A percentile compares a stretch with the other conserved stretches of the same genome.
Conservation (phyloP, 2,329 filamentous ascomycete species). For the Moelleriella libera region DNA sequence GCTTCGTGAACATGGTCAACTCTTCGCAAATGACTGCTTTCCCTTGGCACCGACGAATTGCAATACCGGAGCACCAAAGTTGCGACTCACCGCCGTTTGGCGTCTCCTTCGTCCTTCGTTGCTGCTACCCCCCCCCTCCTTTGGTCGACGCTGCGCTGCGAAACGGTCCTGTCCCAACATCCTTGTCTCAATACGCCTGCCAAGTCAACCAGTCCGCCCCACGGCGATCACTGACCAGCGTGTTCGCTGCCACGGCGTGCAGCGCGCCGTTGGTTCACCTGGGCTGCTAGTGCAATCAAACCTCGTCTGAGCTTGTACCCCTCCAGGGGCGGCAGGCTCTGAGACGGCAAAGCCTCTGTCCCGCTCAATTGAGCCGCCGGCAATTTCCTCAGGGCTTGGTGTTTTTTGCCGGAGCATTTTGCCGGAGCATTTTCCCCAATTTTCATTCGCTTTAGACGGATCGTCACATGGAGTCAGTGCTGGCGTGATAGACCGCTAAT, state of each 20-base stretch:
- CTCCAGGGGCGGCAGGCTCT: too few species aligned
- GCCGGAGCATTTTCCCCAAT: too few species aligned
- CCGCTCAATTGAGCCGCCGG: too few species aligned
- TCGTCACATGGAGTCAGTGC: too few species aligned
- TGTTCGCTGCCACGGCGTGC: not conserved
- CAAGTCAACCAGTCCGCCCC: not conserved
- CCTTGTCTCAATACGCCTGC: not conserved
- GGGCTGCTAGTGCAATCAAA: too few species aligned
- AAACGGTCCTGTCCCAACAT: not conserved
- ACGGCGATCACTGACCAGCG: not conserved
- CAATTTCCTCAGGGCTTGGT: too few species aligned
- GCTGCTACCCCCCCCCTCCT: constrained; percentile 3
- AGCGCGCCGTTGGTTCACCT: not conserved
- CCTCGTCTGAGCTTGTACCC: too few species aligned
- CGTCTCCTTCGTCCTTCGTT: not conserved
- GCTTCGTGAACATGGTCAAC: not conserved
- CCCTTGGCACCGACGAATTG: not conserved
- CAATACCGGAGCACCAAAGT: not conserved
- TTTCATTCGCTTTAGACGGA: too few species aligned
- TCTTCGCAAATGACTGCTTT: not conserved
- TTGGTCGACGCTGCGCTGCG: not conserved
- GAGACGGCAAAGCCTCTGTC: not conserved
- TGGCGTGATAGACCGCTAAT: too few species aligned
- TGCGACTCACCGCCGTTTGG: not conserved
- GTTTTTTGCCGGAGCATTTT: too few species aligned